Evolutionary conservation across 169 alveolate species (phyloP).

Genomic region (Babesia bovis): DNA sequence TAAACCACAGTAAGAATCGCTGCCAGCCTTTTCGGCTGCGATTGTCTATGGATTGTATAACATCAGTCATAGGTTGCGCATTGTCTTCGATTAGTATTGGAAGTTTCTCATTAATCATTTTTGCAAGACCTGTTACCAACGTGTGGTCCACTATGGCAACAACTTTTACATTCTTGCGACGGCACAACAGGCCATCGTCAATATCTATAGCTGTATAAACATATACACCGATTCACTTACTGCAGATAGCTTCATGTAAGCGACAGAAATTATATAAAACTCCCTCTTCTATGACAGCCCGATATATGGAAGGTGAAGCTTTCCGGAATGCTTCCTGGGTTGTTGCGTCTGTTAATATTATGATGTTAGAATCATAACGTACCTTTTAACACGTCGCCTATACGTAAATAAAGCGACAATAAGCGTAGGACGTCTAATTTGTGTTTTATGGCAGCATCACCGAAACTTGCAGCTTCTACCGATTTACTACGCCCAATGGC

Average conservation of each 20-base stretch:
- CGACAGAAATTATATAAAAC: constrained; percentile 18
- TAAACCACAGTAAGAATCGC: constrained; percentile 21
- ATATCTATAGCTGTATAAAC: not conserved
- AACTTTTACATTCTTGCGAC: constrained; percentile 24
- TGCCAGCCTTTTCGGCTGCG: constrained; percentile 47
- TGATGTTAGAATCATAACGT: not conserved
- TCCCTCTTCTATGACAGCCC: constrained; percentile 26
- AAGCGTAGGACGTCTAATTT: constrained; percentile 35
- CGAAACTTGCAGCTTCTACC: constrained; percentile 46
- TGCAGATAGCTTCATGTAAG: constrained; percentile 9
- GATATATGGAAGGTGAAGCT: constrained; percentile 35
- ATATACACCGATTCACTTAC: not conserved
- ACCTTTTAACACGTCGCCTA: constrained; percentile 16
- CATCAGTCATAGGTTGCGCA: constrained; percentile 12
- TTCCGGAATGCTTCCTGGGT: constrained; percentile 18
- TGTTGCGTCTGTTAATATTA: constrained; percentile 2
- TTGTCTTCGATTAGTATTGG: not conserved
- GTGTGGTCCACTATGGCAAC: constrained; percentile 30
- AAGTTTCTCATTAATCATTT: not conserved
- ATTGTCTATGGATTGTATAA: constrained; percentile 2
- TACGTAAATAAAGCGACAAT: constrained; percentile 31
- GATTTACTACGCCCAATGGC: constrained; percentile 41
- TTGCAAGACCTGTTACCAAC: constrained; percentile 7
- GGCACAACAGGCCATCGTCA: constrained; percentile 2
- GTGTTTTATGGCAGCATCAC: constrained; percentile 45